Base-by-base conservation (phyloP, 345 rosid genomes). In the Erysimum cheiranthoides region DNA sequence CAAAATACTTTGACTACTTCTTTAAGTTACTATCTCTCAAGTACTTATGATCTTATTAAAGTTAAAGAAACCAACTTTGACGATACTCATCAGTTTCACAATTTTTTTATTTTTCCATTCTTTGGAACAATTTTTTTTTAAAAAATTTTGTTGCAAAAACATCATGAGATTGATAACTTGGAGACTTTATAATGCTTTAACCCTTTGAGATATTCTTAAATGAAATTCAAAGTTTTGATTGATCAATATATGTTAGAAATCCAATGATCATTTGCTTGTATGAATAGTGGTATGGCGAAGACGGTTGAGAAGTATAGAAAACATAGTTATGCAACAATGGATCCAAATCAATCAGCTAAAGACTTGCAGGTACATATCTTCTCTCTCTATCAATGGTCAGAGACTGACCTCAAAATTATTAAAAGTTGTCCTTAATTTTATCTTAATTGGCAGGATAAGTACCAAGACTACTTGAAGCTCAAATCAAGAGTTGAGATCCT, bases 381-480 rank as follows among this genome's bases (percentile, higher is more conserved):
- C 39, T 46, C 10, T 25, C 67, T 68, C 46, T 18, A 25, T 68
- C 14, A 56, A 47, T 68, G 25, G 36, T 68, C 64, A 61, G 53
- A 66, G 36, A 59, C 73, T 58, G 46, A 59, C 68, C 45, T 60
- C 36, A 66, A 58, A 50, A 36, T 49, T 59, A 4, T 16, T 42
- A 32, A 16, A 16, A 51, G 1, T 13, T 52, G 13, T 63, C 51
- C 34, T 35, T 25, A 35, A 16, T 28, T 40, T 56, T 64, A 3
- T 74, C 2, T 69, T 64, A 4, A 21, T 40, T 32, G 46, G 43
- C 70, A 90, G 97, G 81, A 73, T 39, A 79, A 61, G 74, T 91
- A 88, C 76, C 85, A 87, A 81, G 93, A 89, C 76, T 91, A 88
- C 73, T 60, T 89, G 67, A 80, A 79, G 74, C 89, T 93, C 58